A percentile compares a stretch with the other conserved stretches of the same genome.
These are phyloP conservation scores for Metarhizium guizhouense DNA, from an alignment of 2,329 filamentous ascomycete species.

Conservation along the genomic window DNA sequence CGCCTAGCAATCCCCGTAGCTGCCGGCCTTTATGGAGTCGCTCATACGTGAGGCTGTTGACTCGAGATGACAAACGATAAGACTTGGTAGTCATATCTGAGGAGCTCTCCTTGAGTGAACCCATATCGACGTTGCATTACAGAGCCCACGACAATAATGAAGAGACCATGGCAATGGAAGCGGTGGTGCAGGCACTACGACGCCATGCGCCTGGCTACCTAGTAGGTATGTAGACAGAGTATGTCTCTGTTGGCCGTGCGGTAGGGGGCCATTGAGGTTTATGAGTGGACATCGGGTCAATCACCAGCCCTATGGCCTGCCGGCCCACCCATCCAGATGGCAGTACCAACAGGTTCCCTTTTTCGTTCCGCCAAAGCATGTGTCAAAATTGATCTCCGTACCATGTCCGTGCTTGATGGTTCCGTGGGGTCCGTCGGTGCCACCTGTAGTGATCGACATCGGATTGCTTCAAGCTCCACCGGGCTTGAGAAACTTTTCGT, in stretches of 20 bases:
- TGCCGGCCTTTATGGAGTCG: constrained; percentile 12
- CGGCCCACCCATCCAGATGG: neutral
- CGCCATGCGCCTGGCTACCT: no score
- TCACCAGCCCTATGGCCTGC: neutral
- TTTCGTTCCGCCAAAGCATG: no score
- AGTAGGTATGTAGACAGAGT: neutral
- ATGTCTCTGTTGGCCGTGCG: neutral
- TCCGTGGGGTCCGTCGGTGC: neutral
- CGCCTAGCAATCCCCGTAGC: constrained; percentile 10
- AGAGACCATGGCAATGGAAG: neutral
- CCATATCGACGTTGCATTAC: neutral
- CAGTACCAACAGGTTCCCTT: no score
- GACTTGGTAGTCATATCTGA: neutral
- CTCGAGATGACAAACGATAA: neutral
- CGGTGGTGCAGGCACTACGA: neutral
- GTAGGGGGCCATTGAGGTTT: neutral
- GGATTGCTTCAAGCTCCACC: neutral
- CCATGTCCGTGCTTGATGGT: neutral
- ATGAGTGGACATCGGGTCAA: neutral
- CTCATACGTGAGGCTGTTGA: constrained; percentile 13
- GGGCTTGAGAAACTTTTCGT: neutral
- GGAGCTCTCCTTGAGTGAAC: neutral
- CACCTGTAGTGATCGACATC: neutral
- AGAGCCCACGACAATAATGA: neutral
- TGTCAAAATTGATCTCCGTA: no score